These are phyloP conservation scores for Dichomitus squalens DNA, from an alignment of 1,284 basidiomycete species.

Conservation along the genomic window DNA sequence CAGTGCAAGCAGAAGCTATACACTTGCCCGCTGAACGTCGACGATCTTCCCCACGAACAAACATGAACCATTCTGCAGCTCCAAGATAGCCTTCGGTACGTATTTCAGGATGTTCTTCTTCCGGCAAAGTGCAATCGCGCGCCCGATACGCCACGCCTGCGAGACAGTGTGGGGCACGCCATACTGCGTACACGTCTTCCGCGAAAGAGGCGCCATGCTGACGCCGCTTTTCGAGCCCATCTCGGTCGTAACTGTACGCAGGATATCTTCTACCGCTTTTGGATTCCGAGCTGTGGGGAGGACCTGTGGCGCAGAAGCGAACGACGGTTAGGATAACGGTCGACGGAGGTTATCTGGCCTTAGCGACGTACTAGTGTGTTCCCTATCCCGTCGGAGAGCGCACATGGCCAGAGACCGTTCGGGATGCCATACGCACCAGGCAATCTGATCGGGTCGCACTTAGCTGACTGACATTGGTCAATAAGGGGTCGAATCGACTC, in stretches of 20 bases:
- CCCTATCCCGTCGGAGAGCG: slow-evolving; percentile 47
- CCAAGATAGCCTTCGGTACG: slow-evolving; percentile 51
- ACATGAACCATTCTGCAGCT: slow-evolving; percentile 49
- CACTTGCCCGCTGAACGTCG: slow-evolving; percentile 44
- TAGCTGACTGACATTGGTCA: neutral
- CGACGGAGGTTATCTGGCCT: neutral
- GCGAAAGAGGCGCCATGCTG: slow-evolving; percentile 41
- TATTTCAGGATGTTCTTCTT: slow-evolving; percentile 41
- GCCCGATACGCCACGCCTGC: slow-evolving; percentile 57
- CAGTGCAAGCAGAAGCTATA: neutral
- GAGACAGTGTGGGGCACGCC: slow-evolving; percentile 50
- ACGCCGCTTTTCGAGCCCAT: slow-evolving; percentile 49
- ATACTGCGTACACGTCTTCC: slow-evolving; percentile 38
- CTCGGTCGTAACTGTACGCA: slow-evolving; percentile 35
- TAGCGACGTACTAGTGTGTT: slow-evolving; percentile 37
- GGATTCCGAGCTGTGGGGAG: slow-evolving; percentile 32
- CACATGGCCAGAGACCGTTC: slow-evolving; percentile 44
- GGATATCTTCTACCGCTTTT: slow-evolving; percentile 34
- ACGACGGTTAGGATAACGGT: neutral
- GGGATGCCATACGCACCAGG: slow-evolving; percentile 41
- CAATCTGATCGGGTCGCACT: slow-evolving; percentile 30
- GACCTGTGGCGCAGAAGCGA: slow-evolving; percentile 19
- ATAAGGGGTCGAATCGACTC: neutral
- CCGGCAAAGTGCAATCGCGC: slow-evolving; percentile 34
- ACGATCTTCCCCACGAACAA: slow-evolving; percentile 58